phyloP scores from a whole-genome alignment of 225 moss, liverwort and hornwort species.

The Bryoerythrophyllum caledonicum region DNA sequence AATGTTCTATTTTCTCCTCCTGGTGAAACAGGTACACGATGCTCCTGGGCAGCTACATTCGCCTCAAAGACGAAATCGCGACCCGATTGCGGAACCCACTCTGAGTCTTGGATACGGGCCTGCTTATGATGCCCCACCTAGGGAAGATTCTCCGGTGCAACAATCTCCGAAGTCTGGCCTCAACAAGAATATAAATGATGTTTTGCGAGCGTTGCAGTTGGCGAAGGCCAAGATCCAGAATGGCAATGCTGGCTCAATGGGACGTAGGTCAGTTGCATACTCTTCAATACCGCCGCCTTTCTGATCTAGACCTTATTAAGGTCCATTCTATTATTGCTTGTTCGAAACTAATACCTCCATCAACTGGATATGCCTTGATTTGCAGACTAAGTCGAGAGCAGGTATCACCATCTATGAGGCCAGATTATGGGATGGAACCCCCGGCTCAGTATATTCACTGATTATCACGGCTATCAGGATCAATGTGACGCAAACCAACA shows the following conservation, averaged over 20 bases:
- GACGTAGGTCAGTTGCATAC: slow-evolving; percentile 25
- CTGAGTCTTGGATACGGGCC: slow-evolving; percentile 45
- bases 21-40: slow-evolving; percentile 11
- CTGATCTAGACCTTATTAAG: neutral
- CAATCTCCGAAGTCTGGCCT: slow-evolving; percentile 22
- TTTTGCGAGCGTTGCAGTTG: slow-evolving; percentile 39
- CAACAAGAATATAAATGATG: slow-evolving; percentile 29
- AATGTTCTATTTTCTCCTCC: neutral
- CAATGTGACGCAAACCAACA: neutral
- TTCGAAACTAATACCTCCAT: neutral
- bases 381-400: slow-evolving; percentile 19
- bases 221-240: slow-evolving; percentile 43
- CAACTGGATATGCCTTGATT: neutral
- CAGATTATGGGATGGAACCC: slow-evolving; percentile 26
- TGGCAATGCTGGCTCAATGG: slow-evolving; percentile 7
- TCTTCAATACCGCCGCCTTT: neutral
- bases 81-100: slow-evolving; percentile 19
- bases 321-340: neutral
- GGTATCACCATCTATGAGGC: neutral
- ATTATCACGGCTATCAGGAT: neutral
- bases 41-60: neutral
- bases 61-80: slow-evolving; percentile 13
- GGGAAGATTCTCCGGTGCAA: slow-evolving; percentile 22
- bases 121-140: slow-evolving; percentile 37
- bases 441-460: slow-evolving; percentile 6